Base-by-base conservation (phyloP, 2,329 filamentous ascomycete genomes). In the Aschersonia sp. region DNA sequence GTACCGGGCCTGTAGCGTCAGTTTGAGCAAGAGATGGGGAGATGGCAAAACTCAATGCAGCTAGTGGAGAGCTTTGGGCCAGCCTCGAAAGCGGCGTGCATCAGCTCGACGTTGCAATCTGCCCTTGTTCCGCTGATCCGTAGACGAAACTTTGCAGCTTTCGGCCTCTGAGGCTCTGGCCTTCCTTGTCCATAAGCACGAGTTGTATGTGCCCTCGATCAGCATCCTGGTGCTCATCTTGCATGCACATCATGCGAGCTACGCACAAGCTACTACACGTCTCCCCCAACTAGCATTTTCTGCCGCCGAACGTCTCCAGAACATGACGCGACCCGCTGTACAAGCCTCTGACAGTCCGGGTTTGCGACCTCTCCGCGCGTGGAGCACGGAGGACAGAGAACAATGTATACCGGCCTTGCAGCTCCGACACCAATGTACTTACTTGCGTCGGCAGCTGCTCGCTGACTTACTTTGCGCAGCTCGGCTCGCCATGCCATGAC, bases 351-450 rank as follows among this genome's bases (percentile, higher is more conserved):
- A 37, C 35, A 39, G 5, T 32, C 32, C 41, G 30, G 41, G 10
- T 14, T 48, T 30, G 32, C 12, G 6, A 9, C 39, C 32, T 35
- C 35, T 14, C 10, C 6, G 31, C 42, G 29, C 10, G 22, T 43
- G 44, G 47, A 48, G 32, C 12, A 42, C 32, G n/a, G 35, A 44
- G 40, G 44, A 46, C 31, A 31, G 5, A 30, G 45, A 35, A 41
- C 45, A 29, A 39, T 10, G 32, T 32, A 31, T 29, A n/a, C 32
- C 5, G 35, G 22, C 49, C 46, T 46, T n/a, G 14, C 31, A 46
- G 30, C 41, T 50, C 49, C 49, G 46, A 35, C 45, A 32, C 45
- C 46, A 48, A 41, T 14, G 40, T 7, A n/a, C 6, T 12, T 41
- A n/a, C 10, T 11, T 39, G 9, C 12, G 12, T 39, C 12, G 9